These are phyloP conservation scores for Trypanosoma boissoni DNA, from an alignment of 208 protist species.

Conservation along the genomic window DNA sequence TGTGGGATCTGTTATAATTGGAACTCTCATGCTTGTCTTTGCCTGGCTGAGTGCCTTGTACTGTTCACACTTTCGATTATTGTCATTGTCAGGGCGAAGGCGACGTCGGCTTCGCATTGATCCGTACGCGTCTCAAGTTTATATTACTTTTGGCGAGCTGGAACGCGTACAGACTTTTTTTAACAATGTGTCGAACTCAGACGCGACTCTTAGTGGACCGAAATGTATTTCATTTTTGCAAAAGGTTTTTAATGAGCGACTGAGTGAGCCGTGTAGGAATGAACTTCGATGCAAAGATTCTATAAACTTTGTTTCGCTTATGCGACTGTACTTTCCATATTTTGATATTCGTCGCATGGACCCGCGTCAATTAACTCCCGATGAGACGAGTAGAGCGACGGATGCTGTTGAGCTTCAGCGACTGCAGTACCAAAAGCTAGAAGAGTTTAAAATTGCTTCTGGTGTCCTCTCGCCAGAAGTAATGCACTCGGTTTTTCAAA, in stretches of 20 bases:
- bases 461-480: conserved; percentile 47
- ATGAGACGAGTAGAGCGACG: conserved; percentile 15
- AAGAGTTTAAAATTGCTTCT: conserved; percentile 28
- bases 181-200: conserved; percentile 17
- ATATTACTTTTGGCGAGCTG: conserved; percentile 39
- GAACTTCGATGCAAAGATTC: conserved; percentile 13
- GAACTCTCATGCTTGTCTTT: conserved; percentile 30
- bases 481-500: conserved; percentile 33
- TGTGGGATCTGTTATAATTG: conserved; percentile 21
- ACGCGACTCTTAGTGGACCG: conserved; percentile 21
- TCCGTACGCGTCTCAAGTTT: conserved; percentile 29
- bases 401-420: conserved; percentile 25
- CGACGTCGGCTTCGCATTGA: conserved; percentile 41
- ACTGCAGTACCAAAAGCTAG: conserved; percentile 30
- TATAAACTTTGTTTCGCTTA: conserved; percentile 49
- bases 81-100: conserved; percentile 28
- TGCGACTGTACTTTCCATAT: conserved; percentile 52
- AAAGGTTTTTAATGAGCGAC: conserved; percentile 43
- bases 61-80: conserved; percentile 31
- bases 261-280: conserved; percentile 20
- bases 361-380: conserved; percentile 31
- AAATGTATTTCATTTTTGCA: conserved; percentile 33
- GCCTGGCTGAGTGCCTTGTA: conserved; percentile 35
- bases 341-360: conserved; percentile 24
- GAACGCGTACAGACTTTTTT: conserved; percentile 27